Conservation (phyloP, 768 basidiomycete genomes). For the Rubroboletus pulcherrimus region DNA sequence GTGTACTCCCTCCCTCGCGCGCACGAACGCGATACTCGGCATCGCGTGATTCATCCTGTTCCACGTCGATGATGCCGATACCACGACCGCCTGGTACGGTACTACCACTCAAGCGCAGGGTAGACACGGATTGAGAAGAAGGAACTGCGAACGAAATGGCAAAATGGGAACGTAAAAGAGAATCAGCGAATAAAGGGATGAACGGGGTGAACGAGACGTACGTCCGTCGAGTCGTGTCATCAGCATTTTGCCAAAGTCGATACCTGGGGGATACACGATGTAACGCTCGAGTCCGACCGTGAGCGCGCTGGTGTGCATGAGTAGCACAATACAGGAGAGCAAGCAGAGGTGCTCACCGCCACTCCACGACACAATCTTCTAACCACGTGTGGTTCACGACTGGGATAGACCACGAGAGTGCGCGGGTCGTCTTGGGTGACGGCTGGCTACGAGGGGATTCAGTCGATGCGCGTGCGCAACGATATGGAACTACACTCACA, state of each 20-base stretch:
- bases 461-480: not conserved
- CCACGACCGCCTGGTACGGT: conserved; percentile 31
- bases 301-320: conserved; percentile 36
- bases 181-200: not conserved
- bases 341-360: conserved; percentile 42
- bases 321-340: not conserved
- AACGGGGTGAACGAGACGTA: not conserved
- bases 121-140: conserved; percentile 6
- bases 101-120: conserved; percentile 13
- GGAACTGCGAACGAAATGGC: not conserved
- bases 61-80: conserved; percentile 21
- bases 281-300: conserved; percentile 66
- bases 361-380: conserved; percentile 83
- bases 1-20: not conserved
- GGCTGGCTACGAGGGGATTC: conserved; percentile 29
- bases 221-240: conserved; percentile 19
- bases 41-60: conserved; percentile 22
- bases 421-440: conserved; percentile 64
- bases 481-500: conserved; percentile 44
- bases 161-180: not conserved
- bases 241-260: conserved; percentile 55
- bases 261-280: conserved; percentile 60
- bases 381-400: conserved; percentile 90
- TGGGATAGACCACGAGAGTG: conserved; percentile 76
- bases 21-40: conserved; percentile 6